A percentile compares a stretch with the other conserved stretches of the same genome.
phyloP scores from a whole-genome alignment of 225 moss, liverwort and hornwort species.

The Pseudisothecium myosuroides region DNA sequence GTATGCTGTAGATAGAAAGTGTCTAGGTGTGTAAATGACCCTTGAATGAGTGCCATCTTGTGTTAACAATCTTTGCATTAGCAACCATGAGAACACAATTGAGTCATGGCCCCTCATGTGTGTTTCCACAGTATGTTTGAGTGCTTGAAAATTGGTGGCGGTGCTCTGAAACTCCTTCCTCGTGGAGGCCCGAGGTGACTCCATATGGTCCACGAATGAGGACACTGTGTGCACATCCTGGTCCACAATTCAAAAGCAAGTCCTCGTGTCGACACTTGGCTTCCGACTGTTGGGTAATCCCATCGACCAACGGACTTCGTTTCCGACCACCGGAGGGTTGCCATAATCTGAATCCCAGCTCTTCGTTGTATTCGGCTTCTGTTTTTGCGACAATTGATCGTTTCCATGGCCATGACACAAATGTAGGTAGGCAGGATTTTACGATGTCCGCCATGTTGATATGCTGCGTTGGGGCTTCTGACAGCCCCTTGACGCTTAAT shows the following conservation, averaged over 20 bases:
- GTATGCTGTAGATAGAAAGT: background rate
- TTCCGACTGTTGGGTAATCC: background rate
- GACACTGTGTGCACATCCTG: conserved; percentile 7
- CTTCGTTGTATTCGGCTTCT: background rate
- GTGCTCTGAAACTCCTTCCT: background rate
- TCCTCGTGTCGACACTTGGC: background rate
- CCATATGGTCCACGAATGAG: background rate
- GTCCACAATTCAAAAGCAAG: background rate
- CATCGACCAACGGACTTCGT: background rate
- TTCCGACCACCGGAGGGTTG: background rate
- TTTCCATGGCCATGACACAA: background rate
- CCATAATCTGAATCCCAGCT: background rate
- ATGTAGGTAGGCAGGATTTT: background rate
- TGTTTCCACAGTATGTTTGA: background rate
- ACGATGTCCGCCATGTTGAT: conserved; percentile 24
- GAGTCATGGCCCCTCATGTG: background rate
- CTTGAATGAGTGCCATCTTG: background rate
- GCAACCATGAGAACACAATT: background rate
- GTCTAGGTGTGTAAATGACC: no score
- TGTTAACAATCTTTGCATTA: background rate
- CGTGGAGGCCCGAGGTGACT: background rate
- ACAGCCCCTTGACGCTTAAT: background rate
- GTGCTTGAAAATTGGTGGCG: background rate
- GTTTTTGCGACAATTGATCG: background rate
- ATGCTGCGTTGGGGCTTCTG: conserved; percentile 14